phyloP scores from a whole-genome alignment of 2,329 filamentous ascomycete species.

The Neopestalotiopsis sp. region DNA sequence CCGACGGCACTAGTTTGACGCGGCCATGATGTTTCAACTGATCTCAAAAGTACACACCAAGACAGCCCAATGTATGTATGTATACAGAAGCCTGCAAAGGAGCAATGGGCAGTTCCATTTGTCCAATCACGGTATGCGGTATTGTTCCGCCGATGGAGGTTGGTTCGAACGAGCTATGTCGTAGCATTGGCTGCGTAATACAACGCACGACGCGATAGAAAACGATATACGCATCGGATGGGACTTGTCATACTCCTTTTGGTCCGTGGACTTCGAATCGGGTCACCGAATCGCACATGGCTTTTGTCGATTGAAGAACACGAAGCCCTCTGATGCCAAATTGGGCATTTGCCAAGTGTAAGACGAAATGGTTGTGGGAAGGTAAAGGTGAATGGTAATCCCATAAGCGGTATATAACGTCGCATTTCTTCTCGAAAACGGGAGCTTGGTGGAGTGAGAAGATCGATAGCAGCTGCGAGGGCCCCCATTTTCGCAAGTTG shows the following conservation, averaged over 20 bases:
- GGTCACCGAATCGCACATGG: neutral
- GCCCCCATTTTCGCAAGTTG: neutral
- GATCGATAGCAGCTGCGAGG: neutral
- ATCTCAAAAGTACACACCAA: neutral
- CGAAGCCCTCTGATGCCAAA: neutral
- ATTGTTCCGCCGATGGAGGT: neutral
- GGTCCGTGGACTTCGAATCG: neutral
- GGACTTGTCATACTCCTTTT: neutral
- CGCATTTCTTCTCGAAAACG: neutral
- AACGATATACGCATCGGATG: neutral
- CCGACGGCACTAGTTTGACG: slow-evolving; percentile 10
- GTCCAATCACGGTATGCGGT: neutral
- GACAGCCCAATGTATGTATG: neutral
- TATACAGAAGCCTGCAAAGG: neutral
- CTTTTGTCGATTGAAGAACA: neutral
- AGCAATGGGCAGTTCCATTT: neutral
- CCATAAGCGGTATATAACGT: slow-evolving; percentile 8
- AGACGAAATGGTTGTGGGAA: neutral
- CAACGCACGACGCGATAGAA: neutral
- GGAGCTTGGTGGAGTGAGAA: slow-evolving; percentile 1
- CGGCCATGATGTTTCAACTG: slow-evolving; percentile 4
- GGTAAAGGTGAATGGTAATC: neutral
- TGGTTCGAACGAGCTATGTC: neutral
- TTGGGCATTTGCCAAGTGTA: slow-evolving; percentile 6
- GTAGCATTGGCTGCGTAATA: neutral